Conservation (phyloP, 345 rosid genomes). For the Corymbia maculata region DNA sequence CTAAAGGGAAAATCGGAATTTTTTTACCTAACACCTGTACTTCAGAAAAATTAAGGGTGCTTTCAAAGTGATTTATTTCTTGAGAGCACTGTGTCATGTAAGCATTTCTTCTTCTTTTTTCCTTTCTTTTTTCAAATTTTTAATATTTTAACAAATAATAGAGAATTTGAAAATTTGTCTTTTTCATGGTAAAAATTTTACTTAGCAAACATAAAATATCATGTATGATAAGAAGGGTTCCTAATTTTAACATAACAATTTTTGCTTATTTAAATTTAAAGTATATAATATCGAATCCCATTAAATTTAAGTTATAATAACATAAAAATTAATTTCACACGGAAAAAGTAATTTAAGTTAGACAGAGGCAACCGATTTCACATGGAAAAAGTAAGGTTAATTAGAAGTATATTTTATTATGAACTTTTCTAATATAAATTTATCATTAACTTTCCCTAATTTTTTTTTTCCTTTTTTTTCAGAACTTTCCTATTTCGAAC, state of each 20-base stretch:
- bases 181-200: no score
- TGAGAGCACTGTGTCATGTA: neutral
- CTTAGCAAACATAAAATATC: no score
- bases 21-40: neutral
- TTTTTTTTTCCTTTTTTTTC: no score
- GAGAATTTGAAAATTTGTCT: no score
- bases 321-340: no score
- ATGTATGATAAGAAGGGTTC: no score
- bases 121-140: neutral
- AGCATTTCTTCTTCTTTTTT: neutral
- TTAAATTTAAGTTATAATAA: neutral
- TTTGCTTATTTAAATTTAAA: no score
- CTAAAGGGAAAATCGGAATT: neutral
- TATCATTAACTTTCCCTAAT: no score
- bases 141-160: neutral
- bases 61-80: neutral
- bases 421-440: no score
- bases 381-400: no score
- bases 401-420: no score
- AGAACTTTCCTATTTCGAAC: neutral
- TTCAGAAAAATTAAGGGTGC: neutral
- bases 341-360: fast-evolving
- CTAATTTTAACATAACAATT: neutral
- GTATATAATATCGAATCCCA: neutral
- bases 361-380: neutral